Evolutionary conservation across 2,329 filamentous ascomycete species (phyloP), one percentile per base, ranked within the genome.

Genomic region (Ceratocystiopsis sp.): DNA sequence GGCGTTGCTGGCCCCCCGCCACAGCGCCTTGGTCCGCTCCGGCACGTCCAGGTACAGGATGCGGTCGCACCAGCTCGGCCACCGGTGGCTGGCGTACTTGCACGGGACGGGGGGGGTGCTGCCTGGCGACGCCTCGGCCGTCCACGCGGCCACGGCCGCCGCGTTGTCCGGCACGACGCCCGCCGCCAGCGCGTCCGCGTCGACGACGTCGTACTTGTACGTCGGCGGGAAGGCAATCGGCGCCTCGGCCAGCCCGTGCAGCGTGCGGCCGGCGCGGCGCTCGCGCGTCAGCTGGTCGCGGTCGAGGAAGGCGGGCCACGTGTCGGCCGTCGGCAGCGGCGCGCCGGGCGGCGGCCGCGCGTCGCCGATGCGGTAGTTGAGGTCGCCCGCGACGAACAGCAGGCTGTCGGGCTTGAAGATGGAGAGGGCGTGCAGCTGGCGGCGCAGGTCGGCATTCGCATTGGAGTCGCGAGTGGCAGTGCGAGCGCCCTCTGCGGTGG

Each of bases 11-110:
- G 11, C n/a, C 10, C n/a, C 17, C 15, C 8, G 18, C 40, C 37
- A 45, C 32, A 25, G 29, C 35, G 57, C 53, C 37, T 59, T 59
- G 35, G 67, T 55, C 69, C 71, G 77, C 18, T 59, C 58, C 17
- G 71, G 75, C 18, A 70, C 61, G 42, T 80, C 73, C 3, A 89
- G 66, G 59, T 78, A 96, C 17, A 96, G 65, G 17, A 96, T 79
- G 4, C 91, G 76, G 59, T 96, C 91, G 54, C 86, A 94, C 91
- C 89, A 96, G 54, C 80, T 79, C 1, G 91, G 87, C 70, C 84
- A 93, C 38, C 91, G 78, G 57, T 93, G 83, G 45, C 68, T 66
- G 9, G 86, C 83, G 73, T 86, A 95, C 32, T 66, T 62, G 78
- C 81, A 89, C 12, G 65, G 61, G 4, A 69, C 60, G 3, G 62